Conservation (phyloP, 202 grass and related monocot genomes). For the Panicum hallii region DNA sequence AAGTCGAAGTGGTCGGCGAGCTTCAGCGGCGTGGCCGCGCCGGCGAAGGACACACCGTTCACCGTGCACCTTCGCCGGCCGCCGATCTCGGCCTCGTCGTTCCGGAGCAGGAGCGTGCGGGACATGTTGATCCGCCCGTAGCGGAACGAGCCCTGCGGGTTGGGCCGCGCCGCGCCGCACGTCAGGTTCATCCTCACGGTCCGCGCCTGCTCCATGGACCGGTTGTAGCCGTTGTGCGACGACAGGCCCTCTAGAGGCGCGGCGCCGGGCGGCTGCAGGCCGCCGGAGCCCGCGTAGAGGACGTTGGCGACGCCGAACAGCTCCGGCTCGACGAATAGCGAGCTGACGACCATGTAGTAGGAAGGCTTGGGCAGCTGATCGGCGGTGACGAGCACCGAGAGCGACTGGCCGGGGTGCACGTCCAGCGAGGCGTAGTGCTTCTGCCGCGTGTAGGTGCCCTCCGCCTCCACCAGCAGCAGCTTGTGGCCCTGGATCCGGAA, state of each 20-base stretch:
- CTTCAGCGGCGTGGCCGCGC: slow-evolving; percentile 57
- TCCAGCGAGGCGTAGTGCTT: slow-evolving; percentile 59
- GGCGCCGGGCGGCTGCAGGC: not conserved
- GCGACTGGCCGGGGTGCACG: slow-evolving; percentile 66
- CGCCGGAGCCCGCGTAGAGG: slow-evolving; percentile 52
- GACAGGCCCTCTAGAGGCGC: slow-evolving; percentile 37
- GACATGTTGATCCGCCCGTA: slow-evolving; percentile 69
- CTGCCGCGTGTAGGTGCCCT: slow-evolving; percentile 67
- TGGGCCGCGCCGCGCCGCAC: slow-evolving; percentile 71
- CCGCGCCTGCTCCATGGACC: slow-evolving; percentile 72
- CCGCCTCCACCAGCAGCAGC: slow-evolving; percentile 61
- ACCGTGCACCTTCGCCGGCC: slow-evolving; percentile 55
- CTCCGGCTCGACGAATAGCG: slow-evolving; percentile 54
- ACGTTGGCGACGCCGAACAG: slow-evolving; percentile 47
- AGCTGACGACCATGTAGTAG: slow-evolving; percentile 54
- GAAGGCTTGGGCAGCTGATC: slow-evolving; percentile 41
- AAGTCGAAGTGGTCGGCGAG: slow-evolving; percentile 63
- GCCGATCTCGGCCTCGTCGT: slow-evolving; percentile 26
- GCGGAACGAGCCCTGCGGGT: slow-evolving; percentile 83
- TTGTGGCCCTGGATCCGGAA: slow-evolving; percentile 69
- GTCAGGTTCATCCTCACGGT: slow-evolving; percentile 75
- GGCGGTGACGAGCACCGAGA: slow-evolving; percentile 55
- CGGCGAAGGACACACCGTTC: slow-evolving; percentile 63
- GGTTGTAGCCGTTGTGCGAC: slow-evolving; percentile 48
- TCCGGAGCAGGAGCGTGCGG: slow-evolving; percentile 66